phyloP scores from a whole-genome alignment of 306 rosid species.

The Glycine tomentella region DNA sequence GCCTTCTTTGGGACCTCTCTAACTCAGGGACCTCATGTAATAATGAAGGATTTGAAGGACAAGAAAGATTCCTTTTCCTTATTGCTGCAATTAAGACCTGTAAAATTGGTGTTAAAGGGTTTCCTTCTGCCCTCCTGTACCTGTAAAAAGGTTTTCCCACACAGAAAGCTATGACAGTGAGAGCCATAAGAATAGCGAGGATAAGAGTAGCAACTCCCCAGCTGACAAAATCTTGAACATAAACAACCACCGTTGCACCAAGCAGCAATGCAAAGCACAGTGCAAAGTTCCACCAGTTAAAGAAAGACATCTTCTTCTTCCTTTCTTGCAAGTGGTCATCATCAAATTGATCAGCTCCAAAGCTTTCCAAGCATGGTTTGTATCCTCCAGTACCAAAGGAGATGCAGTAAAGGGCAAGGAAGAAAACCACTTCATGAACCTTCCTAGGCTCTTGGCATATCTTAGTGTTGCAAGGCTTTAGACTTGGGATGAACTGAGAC shows the following conservation, averaged over 20 bases:
- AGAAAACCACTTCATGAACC: conserved; percentile 40
- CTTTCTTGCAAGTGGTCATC: conserved; percentile 57
- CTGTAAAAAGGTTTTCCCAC: conserved; percentile 53
- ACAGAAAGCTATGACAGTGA: conserved; percentile 47
- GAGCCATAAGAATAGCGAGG: conserved; percentile 50
- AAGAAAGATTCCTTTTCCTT: conserved; percentile 53
- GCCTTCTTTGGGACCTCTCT: neutral
- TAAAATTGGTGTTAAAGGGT: conserved; percentile 54
- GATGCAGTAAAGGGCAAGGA: conserved; percentile 58
- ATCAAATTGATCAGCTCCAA: conserved; percentile 69
- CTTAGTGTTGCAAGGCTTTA: conserved; percentile 53
- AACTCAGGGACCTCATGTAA: conserved; percentile 52
- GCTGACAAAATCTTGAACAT: conserved; percentile 51
- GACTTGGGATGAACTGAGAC: conserved; percentile 56
- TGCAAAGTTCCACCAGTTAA: conserved; percentile 64
- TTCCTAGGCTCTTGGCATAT: conserved; percentile 38
- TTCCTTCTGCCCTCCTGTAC: conserved; percentile 54
- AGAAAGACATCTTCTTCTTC: conserved; percentile 62
- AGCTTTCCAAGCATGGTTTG: conserved; percentile 65
- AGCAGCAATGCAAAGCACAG: conserved; percentile 55
- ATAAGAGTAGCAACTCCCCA: conserved; percentile 58
- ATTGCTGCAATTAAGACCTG: conserved; percentile 60
- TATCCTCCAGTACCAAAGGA: conserved; percentile 63
- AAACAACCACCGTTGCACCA: conserved; percentile 55
- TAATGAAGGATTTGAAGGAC: conserved; percentile 50